Evolutionary conservation across 169 alveolate genomes (phyloP).

Genomic region (Cryptosporidium muris): DNA sequence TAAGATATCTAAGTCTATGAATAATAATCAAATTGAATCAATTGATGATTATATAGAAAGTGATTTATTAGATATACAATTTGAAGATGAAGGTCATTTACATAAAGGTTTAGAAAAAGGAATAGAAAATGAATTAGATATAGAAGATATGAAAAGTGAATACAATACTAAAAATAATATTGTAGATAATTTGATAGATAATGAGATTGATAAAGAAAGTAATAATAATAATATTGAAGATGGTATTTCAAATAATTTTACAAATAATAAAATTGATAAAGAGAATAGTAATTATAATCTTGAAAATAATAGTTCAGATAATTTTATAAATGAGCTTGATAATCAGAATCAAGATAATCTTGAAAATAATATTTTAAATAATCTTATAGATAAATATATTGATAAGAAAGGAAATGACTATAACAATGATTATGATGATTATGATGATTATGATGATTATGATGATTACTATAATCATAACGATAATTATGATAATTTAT

Average conservation of each 20-base stretch:
- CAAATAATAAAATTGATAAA: not conserved
- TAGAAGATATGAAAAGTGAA: no score
- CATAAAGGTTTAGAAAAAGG: no score
- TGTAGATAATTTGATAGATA: not conserved
- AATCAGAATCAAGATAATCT: not conserved
- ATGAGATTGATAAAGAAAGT: not conserved
- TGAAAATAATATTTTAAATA: not conserved
- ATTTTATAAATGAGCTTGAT: not conserved
- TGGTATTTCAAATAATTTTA: not conserved
- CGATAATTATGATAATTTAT: conserved; percentile 23
- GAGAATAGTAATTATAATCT: not conserved
- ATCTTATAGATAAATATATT: not conserved
- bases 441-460: conserved; percentile 26
- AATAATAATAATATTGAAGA: not conserved
- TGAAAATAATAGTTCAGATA: not conserved
- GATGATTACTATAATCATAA: conserved; percentile 36
- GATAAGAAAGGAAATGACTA: not conserved
- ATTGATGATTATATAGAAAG: no score
- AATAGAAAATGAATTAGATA: no score
- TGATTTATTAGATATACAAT: no score
- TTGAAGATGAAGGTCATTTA: no score
- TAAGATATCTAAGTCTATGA: no score
- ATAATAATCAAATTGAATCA: no score
- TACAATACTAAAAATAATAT: no score
- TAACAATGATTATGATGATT: conserved; percentile 18